Conservation (phyloP, 305 asterid genomes). For the Andrographis paniculata region DNA sequence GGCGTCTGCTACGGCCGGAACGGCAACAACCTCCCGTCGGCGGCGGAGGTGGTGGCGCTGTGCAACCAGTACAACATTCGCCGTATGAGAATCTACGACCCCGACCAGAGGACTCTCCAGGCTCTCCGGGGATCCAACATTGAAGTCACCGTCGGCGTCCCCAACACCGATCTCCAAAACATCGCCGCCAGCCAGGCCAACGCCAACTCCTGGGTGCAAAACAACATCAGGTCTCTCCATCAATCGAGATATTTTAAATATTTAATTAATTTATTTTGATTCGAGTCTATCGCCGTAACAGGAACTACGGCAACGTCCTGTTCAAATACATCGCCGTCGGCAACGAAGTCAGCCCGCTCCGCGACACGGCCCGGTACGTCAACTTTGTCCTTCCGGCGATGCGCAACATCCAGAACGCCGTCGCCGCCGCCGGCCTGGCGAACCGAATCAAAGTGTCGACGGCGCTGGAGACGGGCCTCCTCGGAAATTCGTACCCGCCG, state of each 20-base stretch:
- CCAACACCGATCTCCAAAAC: constrained; percentile 35
- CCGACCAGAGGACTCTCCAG: constrained; percentile 24
- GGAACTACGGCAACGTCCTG: too few species aligned
- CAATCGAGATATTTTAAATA: too few species aligned
- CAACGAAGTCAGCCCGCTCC: constrained; percentile 37
- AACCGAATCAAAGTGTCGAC: constrained; percentile 36
- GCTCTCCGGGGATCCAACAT: constrained; percentile 50
- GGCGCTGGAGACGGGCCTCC: constrained; percentile 25
- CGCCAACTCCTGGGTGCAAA: constrained; percentile 49
- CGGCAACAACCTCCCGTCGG: constrained; percentile 23
- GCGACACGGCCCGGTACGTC: constrained; percentile 16
- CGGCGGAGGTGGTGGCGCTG: constrained; percentile 20
- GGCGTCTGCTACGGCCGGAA: constrained; percentile 34
- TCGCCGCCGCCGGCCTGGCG: constrained; percentile 27
- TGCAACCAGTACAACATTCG: constrained; percentile 26
- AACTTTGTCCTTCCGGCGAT: constrained; percentile 31
- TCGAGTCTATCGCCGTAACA: constrained; percentile 56
- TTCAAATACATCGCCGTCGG: constrained; percentile 48
- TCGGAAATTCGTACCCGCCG: constrained; percentile 36
- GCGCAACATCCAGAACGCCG: constrained; percentile 30
- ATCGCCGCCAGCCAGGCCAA: constrained; percentile 36
- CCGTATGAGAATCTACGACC: constrained; percentile 38
- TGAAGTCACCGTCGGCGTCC: constrained; percentile 44
- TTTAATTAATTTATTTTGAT: too few species aligned
- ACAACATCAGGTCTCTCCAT: constrained; percentile 29